These are phyloP conservation scores for Ganoderma leucocontextum DNA, from an alignment of 1,284 basidiomycete genomes.

Conservation along the genomic window DNA sequence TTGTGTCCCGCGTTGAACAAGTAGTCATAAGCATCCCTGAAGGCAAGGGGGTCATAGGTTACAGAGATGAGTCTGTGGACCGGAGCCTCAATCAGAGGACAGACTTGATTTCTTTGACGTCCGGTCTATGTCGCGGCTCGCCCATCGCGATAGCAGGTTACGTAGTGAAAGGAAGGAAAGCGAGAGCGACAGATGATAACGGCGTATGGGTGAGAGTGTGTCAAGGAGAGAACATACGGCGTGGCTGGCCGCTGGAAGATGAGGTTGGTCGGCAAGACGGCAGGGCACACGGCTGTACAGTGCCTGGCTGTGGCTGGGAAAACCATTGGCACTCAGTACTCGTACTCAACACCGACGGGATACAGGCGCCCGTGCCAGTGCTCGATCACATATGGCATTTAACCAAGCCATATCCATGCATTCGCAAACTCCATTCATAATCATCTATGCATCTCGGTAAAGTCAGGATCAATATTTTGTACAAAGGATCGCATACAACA, in stretches of 20 bases:
- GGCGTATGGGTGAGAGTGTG: background rate
- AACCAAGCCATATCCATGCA: background rate
- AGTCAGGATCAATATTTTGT: too few species aligned
- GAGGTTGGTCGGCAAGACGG: background rate
- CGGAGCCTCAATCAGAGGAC: constrained; percentile 38
- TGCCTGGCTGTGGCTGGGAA: background rate
- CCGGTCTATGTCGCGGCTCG: constrained; percentile 33
- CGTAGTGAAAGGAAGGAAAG: background rate
- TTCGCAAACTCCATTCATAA: too few species aligned
- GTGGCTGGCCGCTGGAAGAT: constrained; percentile 14
- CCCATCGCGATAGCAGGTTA: constrained; percentile 26
- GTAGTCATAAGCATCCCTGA: constrained; percentile 65
- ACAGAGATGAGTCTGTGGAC: constrained; percentile 36
- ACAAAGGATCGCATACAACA: too few species aligned
- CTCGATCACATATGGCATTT: background rate
- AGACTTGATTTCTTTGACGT: constrained; percentile 41
- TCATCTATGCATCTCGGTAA: too few species aligned
- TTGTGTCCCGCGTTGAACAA: constrained; percentile 65
- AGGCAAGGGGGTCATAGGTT: constrained; percentile 35
- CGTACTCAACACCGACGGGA: constrained; percentile 25
- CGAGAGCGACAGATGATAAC: background rate
- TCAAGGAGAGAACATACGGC: constrained; percentile 2
- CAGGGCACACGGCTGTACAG: constrained; percentile 1
- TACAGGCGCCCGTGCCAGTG: constrained; percentile 1
- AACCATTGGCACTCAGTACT: too few species aligned